A percentile compares a stretch with the other conserved stretches of the same genome.
phyloP scores from a whole-genome alignment of 164 flowering plant genomes.

The Akebia trifoliata region DNA sequence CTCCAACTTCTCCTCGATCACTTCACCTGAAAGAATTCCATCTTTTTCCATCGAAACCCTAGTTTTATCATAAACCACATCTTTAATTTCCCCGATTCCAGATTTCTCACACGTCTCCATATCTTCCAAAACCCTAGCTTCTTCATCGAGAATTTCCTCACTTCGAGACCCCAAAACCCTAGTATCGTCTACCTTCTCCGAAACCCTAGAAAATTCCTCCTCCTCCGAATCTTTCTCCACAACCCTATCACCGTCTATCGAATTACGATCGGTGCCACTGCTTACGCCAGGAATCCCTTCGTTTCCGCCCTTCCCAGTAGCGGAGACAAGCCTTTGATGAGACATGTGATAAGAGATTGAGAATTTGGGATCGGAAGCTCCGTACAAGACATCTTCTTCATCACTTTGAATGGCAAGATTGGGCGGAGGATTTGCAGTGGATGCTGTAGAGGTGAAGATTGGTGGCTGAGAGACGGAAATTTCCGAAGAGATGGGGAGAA shows the following conservation, averaged over 20 bases:
- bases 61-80: conserved; percentile 19
- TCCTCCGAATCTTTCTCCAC: background rate
- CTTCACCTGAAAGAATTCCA: conserved; percentile 4
- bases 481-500: conserved; percentile 42
- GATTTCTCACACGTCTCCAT: conserved; percentile 1
- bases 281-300: background rate
- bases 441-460: conserved; percentile 43
- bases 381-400: conserved; percentile 16
- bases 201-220: background rate
- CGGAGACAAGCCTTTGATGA: conserved; percentile 13
- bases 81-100: conserved; percentile 9
- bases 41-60: conserved; percentile 15
- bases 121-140: conserved; percentile 28
- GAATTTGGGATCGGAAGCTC: conserved; percentile 8
- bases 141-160: conserved; percentile 10
- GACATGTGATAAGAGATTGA: background rate
- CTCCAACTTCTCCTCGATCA: no score
- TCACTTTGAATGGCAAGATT: no score
- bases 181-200: conserved; percentile 3
- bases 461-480: no score
- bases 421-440: no score
- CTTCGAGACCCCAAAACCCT: conserved; percentile 15
- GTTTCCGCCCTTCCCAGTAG: background rate
- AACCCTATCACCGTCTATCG: background rate
- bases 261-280: background rate